Evolutionary conservation across 768 basidiomycete species (phyloP), one percentile per base, ranked within the genome.

Genomic region (Pholiota molesta): DNA sequence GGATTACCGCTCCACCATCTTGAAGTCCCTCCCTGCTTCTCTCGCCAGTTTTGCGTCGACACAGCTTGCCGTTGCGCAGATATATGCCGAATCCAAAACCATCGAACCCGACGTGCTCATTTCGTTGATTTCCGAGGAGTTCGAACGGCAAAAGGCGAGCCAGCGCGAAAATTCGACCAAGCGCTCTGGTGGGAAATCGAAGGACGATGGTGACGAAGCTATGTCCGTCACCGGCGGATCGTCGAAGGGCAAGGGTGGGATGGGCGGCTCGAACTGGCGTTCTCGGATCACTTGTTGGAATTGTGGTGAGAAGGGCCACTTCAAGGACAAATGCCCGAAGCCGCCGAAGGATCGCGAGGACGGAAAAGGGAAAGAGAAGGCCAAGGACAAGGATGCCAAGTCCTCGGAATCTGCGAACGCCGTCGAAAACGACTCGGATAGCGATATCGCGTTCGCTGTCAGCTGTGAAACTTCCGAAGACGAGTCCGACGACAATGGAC

Each of bases 1-100:
- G 7, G 74, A 78, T 28, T 77, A 78, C 59, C 55, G 57, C 19
- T 76, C 70, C 3, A 73, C 70, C 8, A 75, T 78, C 28, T 63
- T 76, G n/a, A n/a, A n/a, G n/a, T 2, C 65, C 66, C 2, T 77
- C 71, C 59, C 60, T 77, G 14, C 75, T 3, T 61, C 61, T 55
- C 66, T 74, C 0, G 62, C 74, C 40, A 69, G 59, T 40, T 77
- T 73, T 54, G 72, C 74, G 8, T 73, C 73, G 0, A 59, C 16
- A 19, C 62, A 64, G 45, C 59, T 75, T 29, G 67, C 69, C 1
- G 61, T 68, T 4, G 69, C 73, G 16, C 44, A 21, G 1, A 5
- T 67, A 14, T 65, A 26, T 26, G 19, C 60, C n/a, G 19, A 57
- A 17, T 53, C 59, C 9, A 44, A 53, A n/a, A 63, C 59, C 1